These are phyloP conservation scores for Themeda triandra DNA, from an alignment of 176 grass and related monocot species.

Conservation along the genomic window DNA sequence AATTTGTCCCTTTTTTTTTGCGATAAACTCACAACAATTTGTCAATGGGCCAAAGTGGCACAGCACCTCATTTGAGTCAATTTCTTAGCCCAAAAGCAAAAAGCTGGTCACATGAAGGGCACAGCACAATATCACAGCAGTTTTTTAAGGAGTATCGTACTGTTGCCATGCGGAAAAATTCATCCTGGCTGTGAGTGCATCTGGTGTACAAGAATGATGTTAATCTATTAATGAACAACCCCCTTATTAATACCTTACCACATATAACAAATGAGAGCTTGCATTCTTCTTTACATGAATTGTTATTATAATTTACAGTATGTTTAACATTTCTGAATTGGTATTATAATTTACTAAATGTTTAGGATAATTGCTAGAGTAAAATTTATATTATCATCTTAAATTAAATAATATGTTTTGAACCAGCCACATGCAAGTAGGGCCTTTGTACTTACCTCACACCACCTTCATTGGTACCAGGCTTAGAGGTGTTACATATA, in stretches of 20 bases:
- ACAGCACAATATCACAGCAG: neutral
- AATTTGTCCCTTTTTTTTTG: too few species aligned
- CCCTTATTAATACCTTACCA: neutral
- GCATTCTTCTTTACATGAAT: neutral
- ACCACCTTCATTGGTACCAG: conserved; percentile 87
- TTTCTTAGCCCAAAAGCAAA: neutral
- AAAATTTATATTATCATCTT: neutral
- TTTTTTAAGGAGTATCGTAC: neutral
- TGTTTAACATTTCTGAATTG: neutral
- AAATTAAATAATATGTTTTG: neutral
- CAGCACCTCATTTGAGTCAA: neutral
- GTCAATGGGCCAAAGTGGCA: neutral
- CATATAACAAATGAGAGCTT: neutral
- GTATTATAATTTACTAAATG: neutral
- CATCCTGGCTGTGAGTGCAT: neutral
- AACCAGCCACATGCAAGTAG: neutral
- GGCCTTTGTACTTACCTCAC: conserved; percentile 49
- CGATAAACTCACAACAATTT: neutral
- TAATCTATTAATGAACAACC: neutral
- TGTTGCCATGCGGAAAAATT: neutral
- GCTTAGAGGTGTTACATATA: conserved; percentile 93
- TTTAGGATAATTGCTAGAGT: neutral
- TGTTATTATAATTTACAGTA: neutral
- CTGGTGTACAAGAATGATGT: neutral
- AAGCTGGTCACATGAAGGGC: neutral